These are phyloP conservation scores for Saccharomyces pastorianus DNA, from an alignment of 1,139 yeast species.

Conservation along the genomic window DNA sequence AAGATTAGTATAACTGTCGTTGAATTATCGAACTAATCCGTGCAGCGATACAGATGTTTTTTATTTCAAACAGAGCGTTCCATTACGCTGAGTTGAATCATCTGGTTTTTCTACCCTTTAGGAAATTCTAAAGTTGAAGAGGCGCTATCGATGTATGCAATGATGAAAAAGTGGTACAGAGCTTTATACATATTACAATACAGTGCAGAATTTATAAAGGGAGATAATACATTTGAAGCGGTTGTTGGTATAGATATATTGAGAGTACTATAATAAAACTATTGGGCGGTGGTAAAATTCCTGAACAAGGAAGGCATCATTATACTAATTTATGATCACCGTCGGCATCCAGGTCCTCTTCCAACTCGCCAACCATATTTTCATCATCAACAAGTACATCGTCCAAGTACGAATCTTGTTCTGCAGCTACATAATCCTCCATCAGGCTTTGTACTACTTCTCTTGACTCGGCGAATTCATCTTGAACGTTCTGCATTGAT, in stretches of 20 bases:
- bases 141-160: not conserved
- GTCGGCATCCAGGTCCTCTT: constrained; percentile 31
- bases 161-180: not conserved
- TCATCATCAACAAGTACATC: constrained; percentile 34
- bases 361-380: constrained; percentile 26
- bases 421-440: constrained; percentile 63
- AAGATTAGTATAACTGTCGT: not conserved
- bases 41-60: not conserved
- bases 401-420: constrained; percentile 42
- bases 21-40: not conserved
- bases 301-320: not conserved
- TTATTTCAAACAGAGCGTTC: not conserved
- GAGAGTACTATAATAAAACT: not conserved
- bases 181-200: not conserved
- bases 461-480: constrained; percentile 72
- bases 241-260: not conserved
- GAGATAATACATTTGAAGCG: not conserved
- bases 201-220: not conserved
- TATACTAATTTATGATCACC: constrained; percentile 3
- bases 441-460: constrained; percentile 63
- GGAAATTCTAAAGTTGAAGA: not conserved
- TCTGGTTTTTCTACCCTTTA: not conserved
- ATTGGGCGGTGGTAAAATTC: not conserved
- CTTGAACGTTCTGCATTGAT: constrained; percentile 44
- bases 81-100: not conserved